Base-by-base conservation (phyloP, 1,284 basidiomycete genomes). In the Gymnopus androsaceus region DNA sequence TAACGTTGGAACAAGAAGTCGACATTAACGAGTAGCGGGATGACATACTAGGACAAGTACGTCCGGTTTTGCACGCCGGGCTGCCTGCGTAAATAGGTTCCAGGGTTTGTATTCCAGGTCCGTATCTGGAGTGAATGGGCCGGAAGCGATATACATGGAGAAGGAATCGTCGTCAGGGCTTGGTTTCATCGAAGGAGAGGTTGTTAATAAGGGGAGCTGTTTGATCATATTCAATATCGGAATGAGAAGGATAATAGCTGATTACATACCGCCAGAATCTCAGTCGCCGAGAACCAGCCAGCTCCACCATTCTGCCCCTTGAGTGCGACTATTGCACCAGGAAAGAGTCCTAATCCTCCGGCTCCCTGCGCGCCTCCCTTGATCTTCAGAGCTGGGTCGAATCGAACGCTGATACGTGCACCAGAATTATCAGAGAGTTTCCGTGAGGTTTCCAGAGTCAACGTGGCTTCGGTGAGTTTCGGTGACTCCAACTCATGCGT, bases 231-330 rank as follows among this genome's bases (percentile, higher is more conserved):
- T n/a, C 17, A 21, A 57, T n/a, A 36, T 28, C 25, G n/a, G 25
- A 68, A 44, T n/a, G 47, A 44, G 14, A 41, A 19, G 8, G 28
- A 37, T 5, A 25, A 57, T 30, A 30, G 72, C 61, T 55, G 68
- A 66, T 68, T 11, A 38, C 76, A 56, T 60, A 90, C 94, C 63
- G 88, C 77, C 34, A 98, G 71, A 12, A 98, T 78, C 66, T 98
- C 94, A 25, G 85, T 84, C 0, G 90, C 95, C 14, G 86, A 79
- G 68, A 98, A 99, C 69, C 84, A 86, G 2, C 85, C 87, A 4
- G 92, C 95, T 1, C 94, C 93, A 2, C 94, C 95, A 69, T 98
- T 98, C 65, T 84, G 83, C 0, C 97, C 97, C 62, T 85, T 90
- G n/a, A 98, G 69, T 2, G 90, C 92, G 0, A 91, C 88, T 45